A percentile compares a stretch with the other conserved stretches of the same genome.
phyloP scores from a whole-genome alignment of 257 asterid species.

The Salvia rosmarinus region DNA sequence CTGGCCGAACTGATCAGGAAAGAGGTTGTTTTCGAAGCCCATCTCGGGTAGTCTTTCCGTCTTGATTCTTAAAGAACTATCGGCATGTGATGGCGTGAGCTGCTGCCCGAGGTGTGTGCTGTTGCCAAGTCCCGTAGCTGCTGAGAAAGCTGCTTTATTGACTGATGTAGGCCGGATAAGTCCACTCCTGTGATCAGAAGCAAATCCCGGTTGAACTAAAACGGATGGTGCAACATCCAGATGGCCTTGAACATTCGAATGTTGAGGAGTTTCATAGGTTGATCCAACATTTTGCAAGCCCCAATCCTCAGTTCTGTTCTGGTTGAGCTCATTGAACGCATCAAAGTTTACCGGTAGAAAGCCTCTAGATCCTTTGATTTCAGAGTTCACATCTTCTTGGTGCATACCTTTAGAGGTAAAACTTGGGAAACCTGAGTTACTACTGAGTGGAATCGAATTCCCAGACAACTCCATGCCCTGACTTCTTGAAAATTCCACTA shows the following conservation, averaged over 20 bases:
- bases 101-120: constrained; percentile 41
- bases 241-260: constrained; percentile 42
- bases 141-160: constrained; percentile 37
- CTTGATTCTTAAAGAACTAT: constrained; percentile 47
- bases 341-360: constrained; percentile 51
- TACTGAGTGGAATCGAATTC: constrained; percentile 42
- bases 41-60: constrained; percentile 54
- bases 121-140: constrained; percentile 37
- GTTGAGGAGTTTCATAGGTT: constrained; percentile 51
- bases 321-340: constrained; percentile 50
- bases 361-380: constrained; percentile 50
- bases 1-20: constrained; percentile 57
- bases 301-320: constrained; percentile 57
- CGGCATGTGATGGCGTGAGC: constrained; percentile 36
- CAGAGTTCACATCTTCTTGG: constrained; percentile 46
- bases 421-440: constrained; percentile 43
- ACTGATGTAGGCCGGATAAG: constrained; percentile 35
- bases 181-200: constrained; percentile 42
- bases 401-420: constrained; percentile 39
- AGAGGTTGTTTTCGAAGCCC: constrained; percentile 48
- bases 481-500: constrained; percentile 58
- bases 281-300: constrained; percentile 54
- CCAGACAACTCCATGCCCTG: constrained; percentile 43
- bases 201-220: constrained; percentile 54
- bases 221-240: constrained; percentile 49